Evolutionary conservation across 75 land plant genomes (phyloP), one percentile per base, ranked within the genome.

Genomic region (Selaginella moellendorffii): DNA sequence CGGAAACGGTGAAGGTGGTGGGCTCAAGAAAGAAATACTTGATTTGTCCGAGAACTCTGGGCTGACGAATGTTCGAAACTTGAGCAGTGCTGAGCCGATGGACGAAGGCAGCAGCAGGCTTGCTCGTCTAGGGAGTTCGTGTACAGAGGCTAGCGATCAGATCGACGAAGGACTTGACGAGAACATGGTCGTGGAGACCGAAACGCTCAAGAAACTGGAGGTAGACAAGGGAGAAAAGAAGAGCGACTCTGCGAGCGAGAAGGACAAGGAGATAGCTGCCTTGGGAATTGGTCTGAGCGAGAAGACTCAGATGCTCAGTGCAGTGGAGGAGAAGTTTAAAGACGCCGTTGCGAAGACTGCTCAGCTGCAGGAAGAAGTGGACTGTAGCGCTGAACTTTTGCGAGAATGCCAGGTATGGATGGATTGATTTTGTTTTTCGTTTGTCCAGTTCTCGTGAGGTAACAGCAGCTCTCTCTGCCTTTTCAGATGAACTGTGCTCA

Each of bases 401-500:
- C 46, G 46, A 36, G 46, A 14, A 36, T 36, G 10, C 46, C 5
- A 36, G 46, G 46, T 89, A 5, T 71, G 54, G 23, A 76, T 68
- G 53, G 97, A 95, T n/a, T n/a, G n/a, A 21, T 58, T 20, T 17
- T 58, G 9, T 20, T 21, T 10, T 58, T 58, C 20, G 61, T 58
- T 58, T 21, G 10, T 58, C 22, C 21, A 58, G 10, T 8, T 56
- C 63, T 95, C 42, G 87, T 89, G 51, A 63, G 65, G 9, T 85
- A 78, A 46, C 70, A 65, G 26, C 85, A 84, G 31, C 87, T 89
- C 54, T 71, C 89, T 51, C 81, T 82, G 62, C 90, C 89, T 76
- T 95, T 83, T 75, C 99, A 86, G 99, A 82, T 95, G 83, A 95
- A 95, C 66, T 86, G 87, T 79, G 99, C 88, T 27, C 97, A 89